phyloP scores from a whole-genome alignment of 179 eudicot species.

The Vitellaria paradoxa region DNA sequence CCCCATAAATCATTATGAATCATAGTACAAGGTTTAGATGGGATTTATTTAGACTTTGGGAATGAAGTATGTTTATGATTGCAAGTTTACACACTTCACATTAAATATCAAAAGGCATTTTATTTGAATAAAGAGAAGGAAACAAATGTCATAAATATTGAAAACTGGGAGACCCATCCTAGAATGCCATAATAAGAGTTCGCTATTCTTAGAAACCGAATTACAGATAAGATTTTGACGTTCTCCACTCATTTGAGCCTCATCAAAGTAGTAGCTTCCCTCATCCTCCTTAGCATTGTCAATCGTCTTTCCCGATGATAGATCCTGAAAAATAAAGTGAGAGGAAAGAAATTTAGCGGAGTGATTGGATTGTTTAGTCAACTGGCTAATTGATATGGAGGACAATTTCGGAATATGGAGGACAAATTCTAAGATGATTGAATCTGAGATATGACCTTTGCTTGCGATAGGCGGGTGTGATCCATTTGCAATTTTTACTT shows the following conservation, averaged over 20 bases:
- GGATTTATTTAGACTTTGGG: background rate
- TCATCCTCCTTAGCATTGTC: conserved; percentile 4
- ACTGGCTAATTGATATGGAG: background rate
- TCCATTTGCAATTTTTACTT: background rate
- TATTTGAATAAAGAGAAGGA: background rate
- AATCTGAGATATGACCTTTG: background rate
- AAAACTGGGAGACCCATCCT: background rate
- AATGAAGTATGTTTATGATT: background rate
- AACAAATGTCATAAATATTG: background rate
- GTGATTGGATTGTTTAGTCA: background rate
- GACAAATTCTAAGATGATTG: background rate
- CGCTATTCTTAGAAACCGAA: background rate
- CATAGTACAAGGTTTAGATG: background rate
- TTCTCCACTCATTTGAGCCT: background rate
- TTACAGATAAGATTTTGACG: background rate
- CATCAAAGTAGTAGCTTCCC: background rate
- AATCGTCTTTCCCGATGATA: conserved; percentile 5
- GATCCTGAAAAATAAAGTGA: background rate
- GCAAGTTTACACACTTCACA: background rate
- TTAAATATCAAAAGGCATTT: background rate
- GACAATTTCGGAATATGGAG: background rate
- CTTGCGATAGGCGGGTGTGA: background rate
- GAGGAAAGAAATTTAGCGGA: background rate
- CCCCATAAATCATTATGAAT: background rate
- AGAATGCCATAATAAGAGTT: background rate